These are phyloP conservation scores for Dovyalis caffra DNA, from an alignment of 345 rosid species.

Conservation along the genomic window DNA sequence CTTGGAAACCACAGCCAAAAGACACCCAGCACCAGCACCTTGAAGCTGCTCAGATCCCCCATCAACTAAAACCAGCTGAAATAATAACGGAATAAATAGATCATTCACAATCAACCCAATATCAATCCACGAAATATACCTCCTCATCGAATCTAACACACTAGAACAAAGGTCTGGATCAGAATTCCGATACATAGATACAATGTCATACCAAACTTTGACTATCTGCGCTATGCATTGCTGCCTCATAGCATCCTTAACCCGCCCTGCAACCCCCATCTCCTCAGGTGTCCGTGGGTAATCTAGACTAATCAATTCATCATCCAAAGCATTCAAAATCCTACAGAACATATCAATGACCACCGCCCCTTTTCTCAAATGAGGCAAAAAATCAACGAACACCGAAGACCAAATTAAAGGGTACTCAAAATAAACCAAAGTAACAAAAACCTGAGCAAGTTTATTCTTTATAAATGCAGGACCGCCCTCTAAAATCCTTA, in stretches of 20 bases:
- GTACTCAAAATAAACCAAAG: slow-evolving; percentile 87
- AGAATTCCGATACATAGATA: slow-evolving; percentile 55
- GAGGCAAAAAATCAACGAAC: slow-evolving; percentile 68
- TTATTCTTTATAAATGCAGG: slow-evolving; percentile 85
- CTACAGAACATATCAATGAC: slow-evolving; percentile 95
- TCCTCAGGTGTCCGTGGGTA: slow-evolving; percentile 70
- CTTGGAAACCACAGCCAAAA: slow-evolving; percentile 81
- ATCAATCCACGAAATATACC: slow-evolving; percentile 94
- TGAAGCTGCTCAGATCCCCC: slow-evolving; percentile 64
- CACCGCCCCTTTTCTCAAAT: slow-evolving; percentile 55
- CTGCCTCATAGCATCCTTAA: slow-evolving; percentile 96
- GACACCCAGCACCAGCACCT: slow-evolving; percentile 82
- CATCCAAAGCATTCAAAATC: slow-evolving; percentile 81
- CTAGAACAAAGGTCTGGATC: slow-evolving; percentile 64
- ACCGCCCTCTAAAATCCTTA: slow-evolving; percentile 55
- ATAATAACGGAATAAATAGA: slow-evolving; percentile 65
- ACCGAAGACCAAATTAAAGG: slow-evolving; percentile 77
- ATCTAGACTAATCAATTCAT: slow-evolving; percentile 89
- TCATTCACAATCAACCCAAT: slow-evolving; percentile 78
- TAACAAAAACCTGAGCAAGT: slow-evolving; percentile 89
- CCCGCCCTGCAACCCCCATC: slow-evolving; percentile 58
- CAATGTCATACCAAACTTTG: slow-evolving; percentile 78
- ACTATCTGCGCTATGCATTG: slow-evolving; percentile 91
- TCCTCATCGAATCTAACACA: slow-evolving; percentile 75
- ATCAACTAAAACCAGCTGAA: slow-evolving; percentile 69